Evolutionary conservation across 768 basidiomycete species (phyloP), one percentile per base, ranked within the genome.

Genomic region (Butyriboletus loyo): DNA sequence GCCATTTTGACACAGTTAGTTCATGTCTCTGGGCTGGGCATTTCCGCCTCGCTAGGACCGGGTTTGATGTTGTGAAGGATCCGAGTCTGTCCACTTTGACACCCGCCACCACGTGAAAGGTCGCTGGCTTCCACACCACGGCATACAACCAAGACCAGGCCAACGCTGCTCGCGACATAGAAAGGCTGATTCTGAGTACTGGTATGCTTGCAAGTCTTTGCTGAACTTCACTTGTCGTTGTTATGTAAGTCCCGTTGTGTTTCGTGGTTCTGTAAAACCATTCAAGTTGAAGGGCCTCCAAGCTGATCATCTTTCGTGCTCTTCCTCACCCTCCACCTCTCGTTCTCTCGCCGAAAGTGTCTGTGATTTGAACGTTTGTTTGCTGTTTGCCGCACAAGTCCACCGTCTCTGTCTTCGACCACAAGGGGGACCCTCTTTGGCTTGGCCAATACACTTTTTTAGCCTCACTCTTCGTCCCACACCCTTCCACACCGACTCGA

Each of bases 231-330:
- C 59, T 57, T 50, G 38, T 68, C 39, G 43, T 59, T 32, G 66
- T 72, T 72, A 72, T 71, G 68, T 70, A 71, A 69, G 69, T 69
- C 56, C 55, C n/a, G 62, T 56, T 34, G 55, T 56, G 57, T 63
- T 58, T 65, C 35, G 53, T 63, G 55, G 53, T 62, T 53, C 42
- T 55, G 32, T 49, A 48, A 57, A 50, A 55, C 57, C 57, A n/a
- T n/a, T n/a, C n/a, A n/a, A n/a, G n/a, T n/a, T n/a, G n/a, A 41
- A 61, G 39, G 46, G n/a, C 54, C 37, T 49, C 60, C n/a, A n/a
- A n/a, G 55, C 70, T 66, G 59, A 66, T 55, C 46, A 52, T 60
- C 52, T 49, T 55, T 53, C 56, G 46, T 51, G 60, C 49, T 41
- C 51, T 59, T 63, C 55, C 58, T 55, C 45, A 55, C 50, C 37